Evolutionary conservation across 805 yeast species (phyloP), one percentile per base, ranked within the genome.

Genomic region (Candida boidinii): DNA sequence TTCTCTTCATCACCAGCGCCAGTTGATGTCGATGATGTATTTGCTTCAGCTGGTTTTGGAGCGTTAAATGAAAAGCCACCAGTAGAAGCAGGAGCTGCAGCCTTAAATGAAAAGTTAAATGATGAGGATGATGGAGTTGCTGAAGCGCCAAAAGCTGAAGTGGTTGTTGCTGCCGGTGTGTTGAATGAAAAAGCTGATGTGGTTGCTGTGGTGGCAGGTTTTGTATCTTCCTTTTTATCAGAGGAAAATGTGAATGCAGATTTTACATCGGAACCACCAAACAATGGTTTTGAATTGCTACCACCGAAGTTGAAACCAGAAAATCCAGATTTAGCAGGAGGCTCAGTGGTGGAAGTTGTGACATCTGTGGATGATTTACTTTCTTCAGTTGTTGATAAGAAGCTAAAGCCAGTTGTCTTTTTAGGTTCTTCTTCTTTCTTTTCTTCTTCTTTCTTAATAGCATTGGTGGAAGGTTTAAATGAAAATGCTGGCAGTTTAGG

Each of bases 91-190:
- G 32, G 20, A 10, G 35, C 29, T 15, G 35, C 26, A 3, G 39
- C 22, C 12, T 38, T 20, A 14, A 37, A 19, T 17, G 31, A 14
- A 10, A 17, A 15, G 6, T 34, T 13, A 26, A 51, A 53, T 29
- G 56, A 58, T 17, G 53, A 36, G 27, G 51, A 51, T 15, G 47
- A 30, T 21, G 54, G 42, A 25, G 45, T 38, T 5, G 41, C 13
- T 33, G 25, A 7, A 23, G 19, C 29, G 4, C 17, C 15, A 17
- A 19, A 27, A 6, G 6, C 15, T 7, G 29, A 19, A 19, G 21
- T 19, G 9, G 6, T 19, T 7, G 21, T 7, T 6, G 9, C 6
- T 19, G 21, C 21, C 6, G 9, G 9, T 19, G 21, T 6, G 6
- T 19, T 19, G 9, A 7, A 6, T 19, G 21, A 7, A 9, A 7